Conservation (phyloP, 768 basidiomycete species). For the Serendipita indica region DNA sequence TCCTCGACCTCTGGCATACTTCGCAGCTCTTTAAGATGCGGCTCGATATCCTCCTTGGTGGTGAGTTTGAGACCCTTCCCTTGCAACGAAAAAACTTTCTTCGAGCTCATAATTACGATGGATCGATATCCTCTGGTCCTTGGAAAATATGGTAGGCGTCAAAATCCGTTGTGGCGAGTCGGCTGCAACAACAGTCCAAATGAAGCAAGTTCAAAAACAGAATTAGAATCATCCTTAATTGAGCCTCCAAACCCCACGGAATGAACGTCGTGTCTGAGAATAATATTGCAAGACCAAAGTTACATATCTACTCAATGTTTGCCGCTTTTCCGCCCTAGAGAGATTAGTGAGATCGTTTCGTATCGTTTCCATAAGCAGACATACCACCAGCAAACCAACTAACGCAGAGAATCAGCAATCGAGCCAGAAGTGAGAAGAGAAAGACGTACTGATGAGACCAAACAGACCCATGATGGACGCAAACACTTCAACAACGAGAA, state of each 20-base stretch:
- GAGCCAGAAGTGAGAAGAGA: slow-evolving; percentile 1
- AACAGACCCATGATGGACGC: slow-evolving; percentile 84
- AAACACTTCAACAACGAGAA: slow-evolving; percentile 91
- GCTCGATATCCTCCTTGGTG: slow-evolving; percentile 56
- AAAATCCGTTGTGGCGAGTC: no score
- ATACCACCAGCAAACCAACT: slow-evolving; percentile 75
- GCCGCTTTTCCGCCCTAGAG: slow-evolving; percentile 2
- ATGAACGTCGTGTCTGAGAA: no score
- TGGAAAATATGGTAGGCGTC: no score
- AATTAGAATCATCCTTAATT: no score
- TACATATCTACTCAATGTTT: background rate
- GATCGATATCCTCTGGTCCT: no score
- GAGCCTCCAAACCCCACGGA: no score
- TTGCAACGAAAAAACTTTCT: slow-evolving; percentile 27
- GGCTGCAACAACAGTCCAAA: no score
- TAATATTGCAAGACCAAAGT: background rate
- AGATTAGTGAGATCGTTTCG: background rate
- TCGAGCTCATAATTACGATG: slow-evolving; percentile 3
- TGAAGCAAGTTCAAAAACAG: no score
- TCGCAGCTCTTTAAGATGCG: slow-evolving; percentile 37
- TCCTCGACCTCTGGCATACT: slow-evolving; percentile 53
- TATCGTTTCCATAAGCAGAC: slow-evolving; percentile 20
- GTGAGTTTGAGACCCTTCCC: slow-evolving; percentile 73
- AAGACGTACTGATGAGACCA: slow-evolving; percentile 51
- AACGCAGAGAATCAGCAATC: slow-evolving; percentile 11